phyloP scores from a whole-genome alignment of 2,329 filamentous ascomycete species.

The Onygena corvina region DNA sequence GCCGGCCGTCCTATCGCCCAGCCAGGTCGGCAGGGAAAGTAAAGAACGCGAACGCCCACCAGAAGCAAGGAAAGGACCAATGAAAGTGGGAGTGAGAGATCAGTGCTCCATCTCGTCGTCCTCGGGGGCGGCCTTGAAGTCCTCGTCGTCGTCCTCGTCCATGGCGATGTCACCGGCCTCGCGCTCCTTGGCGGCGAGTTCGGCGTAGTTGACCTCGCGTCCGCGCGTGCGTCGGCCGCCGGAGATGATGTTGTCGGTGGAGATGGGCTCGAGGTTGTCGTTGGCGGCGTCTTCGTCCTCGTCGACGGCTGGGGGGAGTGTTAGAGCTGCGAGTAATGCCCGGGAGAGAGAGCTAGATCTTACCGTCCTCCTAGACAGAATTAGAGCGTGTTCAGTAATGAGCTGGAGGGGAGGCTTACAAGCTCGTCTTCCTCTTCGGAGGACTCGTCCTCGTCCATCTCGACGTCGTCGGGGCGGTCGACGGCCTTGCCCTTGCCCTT shows the following conservation, averaged over 20 bases:
- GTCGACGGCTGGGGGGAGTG: slow-evolving; percentile 40
- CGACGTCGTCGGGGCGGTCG: slow-evolving; percentile 46
- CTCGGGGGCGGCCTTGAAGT: slow-evolving; percentile 29
- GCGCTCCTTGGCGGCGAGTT: slow-evolving; percentile 72
- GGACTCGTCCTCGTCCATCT: slow-evolving; percentile 62
- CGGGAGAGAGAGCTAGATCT: background rate
- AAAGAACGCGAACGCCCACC: background rate
- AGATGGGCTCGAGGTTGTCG: slow-evolving; percentile 81
- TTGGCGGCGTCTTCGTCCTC: slow-evolving; percentile 48
- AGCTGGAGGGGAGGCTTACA: slow-evolving; percentile 20
- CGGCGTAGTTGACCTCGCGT: slow-evolving; percentile 82
- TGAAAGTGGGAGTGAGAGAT: background rate
- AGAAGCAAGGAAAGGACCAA: background rate
- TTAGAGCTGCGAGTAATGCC: background rate
- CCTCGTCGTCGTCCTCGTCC: slow-evolving; percentile 46
- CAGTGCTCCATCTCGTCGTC: slow-evolving; percentile 19
- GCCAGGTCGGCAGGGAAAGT: background rate
- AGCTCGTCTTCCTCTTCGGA: slow-evolving; percentile 36
- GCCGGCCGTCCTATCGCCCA: background rate
- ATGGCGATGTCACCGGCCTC: slow-evolving; percentile 59
- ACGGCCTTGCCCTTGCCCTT: slow-evolving; percentile 85
- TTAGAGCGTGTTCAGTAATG: background rate
- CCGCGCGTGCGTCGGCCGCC: slow-evolving; percentile 76
- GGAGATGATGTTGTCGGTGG: slow-evolving; percentile 72
- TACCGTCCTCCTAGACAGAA: slow-evolving; percentile 1